Evolutionary conservation across 2,329 filamentous ascomycete genomes (phyloP), one percentile per base, ranked within the genome.

Genomic region (Aspergillus fijiensis): DNA sequence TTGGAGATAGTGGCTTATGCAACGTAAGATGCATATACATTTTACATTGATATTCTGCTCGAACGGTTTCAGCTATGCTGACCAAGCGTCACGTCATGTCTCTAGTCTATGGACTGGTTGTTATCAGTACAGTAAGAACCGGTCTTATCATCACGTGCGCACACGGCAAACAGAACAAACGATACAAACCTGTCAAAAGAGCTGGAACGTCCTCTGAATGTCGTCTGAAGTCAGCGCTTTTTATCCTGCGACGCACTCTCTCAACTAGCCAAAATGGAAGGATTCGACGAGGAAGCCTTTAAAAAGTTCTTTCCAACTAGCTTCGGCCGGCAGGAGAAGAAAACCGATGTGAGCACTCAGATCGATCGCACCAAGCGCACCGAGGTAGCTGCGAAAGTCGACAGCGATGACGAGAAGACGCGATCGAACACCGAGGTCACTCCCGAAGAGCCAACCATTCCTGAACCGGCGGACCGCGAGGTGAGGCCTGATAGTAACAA

Each of bases 311-410:
- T 97, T 62, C 93, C 94, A 0, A 82, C 87, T 2, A 86, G 91
- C 0, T 97, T 98, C 73, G 94, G 94, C 55, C 96, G 94, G 75
- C 89, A 90, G 73, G 83, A 87, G 42, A 88, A 86, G 67, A 85
- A 88, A 64, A 81, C 90, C 67, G 87, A 96, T 75, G 82, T 94
- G 64, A 85, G 87, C 56, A 88, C 88, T 59, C 93, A 96, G 77
- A 89, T 98, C 66, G 87, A 94, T 69, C 85, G 87, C 67, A 90
- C 88, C 68, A 90, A 89, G 72, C 84, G 93, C 72, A 76, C 79
- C 55, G 79, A 81, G 73, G 73, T 72, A 64, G 73, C 67, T 51
- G 67, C 71, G 58, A 73, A 78, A 60, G 48, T 62, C 23, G 60
- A 64, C 52, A 54, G 58, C 47, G 58, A 67, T 60, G 61, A 67